Percentiles rank a stretch among this genome's conserved stretches.
Conservation (phyloP, 805 yeast genomes). For the Suhomyces kilbournensis region DNA sequence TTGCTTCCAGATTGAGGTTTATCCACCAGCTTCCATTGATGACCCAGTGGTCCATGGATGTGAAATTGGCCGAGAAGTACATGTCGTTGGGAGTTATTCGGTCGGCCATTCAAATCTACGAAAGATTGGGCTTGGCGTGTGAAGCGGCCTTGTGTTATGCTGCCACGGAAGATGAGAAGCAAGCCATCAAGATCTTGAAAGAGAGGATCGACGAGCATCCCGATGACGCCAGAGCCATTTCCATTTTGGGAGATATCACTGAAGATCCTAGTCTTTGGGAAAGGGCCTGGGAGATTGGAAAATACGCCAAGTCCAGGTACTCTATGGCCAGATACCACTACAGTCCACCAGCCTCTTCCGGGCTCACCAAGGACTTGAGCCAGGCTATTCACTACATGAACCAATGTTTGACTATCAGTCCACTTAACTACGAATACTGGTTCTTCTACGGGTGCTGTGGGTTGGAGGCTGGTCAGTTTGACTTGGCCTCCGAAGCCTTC, state of each 20-base stretch:
- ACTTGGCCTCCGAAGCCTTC: conserved; percentile 85
- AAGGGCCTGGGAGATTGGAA: conserved; percentile 83
- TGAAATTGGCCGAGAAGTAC: conserved; percentile 77
- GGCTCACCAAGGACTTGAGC: conserved; percentile 48
- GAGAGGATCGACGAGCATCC: conserved; percentile 56
- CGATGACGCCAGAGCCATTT: conserved; percentile 76
- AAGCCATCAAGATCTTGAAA: conserved; percentile 60
- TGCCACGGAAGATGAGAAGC: conserved; percentile 68
- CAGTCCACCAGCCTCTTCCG: conserved; percentile 57
- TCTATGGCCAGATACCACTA: conserved; percentile 74
- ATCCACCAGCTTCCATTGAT: conserved; percentile 72
- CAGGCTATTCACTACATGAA: conserved; percentile 63
- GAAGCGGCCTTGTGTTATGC: conserved; percentile 92
- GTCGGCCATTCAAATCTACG: conserved; percentile 87
- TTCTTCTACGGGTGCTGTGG: conserved; percentile 91
- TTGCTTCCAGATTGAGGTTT: conserved; percentile 58
- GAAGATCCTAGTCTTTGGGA: conserved; percentile 76
- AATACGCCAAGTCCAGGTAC: conserved; percentile 80
- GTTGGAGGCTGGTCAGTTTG: conserved; percentile 65
- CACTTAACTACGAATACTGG: conserved; percentile 80
- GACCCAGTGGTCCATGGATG: conserved; percentile 85
- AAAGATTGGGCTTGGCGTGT: conserved; percentile 67
- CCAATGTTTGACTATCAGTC: conserved; percentile 71
- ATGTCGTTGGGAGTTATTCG: conserved; percentile 80
- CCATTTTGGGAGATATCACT: conserved; percentile 81